Evolutionary conservation across 1,284 basidiomycete species (phyloP).

Genomic region (Trametes versicolor): DNA sequence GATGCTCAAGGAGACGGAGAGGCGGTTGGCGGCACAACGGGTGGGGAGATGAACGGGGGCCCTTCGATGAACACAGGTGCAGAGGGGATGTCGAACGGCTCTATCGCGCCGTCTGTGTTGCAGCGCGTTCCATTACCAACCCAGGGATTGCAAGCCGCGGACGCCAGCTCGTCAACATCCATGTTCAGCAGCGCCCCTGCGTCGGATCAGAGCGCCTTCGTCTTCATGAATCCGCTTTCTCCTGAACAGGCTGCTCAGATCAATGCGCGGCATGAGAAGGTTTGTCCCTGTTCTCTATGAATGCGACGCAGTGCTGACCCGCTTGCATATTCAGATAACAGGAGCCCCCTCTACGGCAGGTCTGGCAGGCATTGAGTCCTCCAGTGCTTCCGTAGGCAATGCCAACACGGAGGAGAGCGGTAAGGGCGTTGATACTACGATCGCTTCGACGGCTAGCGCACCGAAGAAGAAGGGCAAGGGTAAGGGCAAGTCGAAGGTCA

Average conservation of each 20-base stretch:
- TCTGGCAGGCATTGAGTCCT: not conserved
- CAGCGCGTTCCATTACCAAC: not conserved
- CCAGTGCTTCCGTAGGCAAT: not conserved
- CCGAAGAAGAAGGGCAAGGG: slow-evolving; percentile 27
- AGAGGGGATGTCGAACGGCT: slow-evolving; percentile 1
- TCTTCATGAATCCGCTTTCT: slow-evolving; percentile 40
- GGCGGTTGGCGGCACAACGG: not conserved
- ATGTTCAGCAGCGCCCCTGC: slow-evolving; percentile 16
- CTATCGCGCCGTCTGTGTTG: slow-evolving; percentile 14
- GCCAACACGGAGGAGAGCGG: not conserved
- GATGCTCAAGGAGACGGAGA: not conserved
- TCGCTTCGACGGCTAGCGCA: not conserved
- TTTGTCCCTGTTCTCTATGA: not conserved
- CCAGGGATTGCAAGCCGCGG: not conserved
- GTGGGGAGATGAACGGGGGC: not conserved
- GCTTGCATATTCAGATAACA: not conserved
- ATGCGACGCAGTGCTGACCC: not conserved
- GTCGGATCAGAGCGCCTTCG: slow-evolving; percentile 19
- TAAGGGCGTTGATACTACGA: not conserved
- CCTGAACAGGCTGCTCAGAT: slow-evolving; percentile 27
- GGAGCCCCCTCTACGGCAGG: not conserved
- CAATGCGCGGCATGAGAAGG: slow-evolving; percentile 16
- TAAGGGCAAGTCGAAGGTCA: slow-evolving; percentile 28
- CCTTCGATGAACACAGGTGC: not conserved
- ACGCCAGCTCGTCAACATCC: slow-evolving; percentile 1